A percentile compares a stretch with the other conserved stretches of the same genome.
phyloP scores from a whole-genome alignment of 2,329 filamentous ascomycete genomes.

The Alternaria ventricosa region DNA sequence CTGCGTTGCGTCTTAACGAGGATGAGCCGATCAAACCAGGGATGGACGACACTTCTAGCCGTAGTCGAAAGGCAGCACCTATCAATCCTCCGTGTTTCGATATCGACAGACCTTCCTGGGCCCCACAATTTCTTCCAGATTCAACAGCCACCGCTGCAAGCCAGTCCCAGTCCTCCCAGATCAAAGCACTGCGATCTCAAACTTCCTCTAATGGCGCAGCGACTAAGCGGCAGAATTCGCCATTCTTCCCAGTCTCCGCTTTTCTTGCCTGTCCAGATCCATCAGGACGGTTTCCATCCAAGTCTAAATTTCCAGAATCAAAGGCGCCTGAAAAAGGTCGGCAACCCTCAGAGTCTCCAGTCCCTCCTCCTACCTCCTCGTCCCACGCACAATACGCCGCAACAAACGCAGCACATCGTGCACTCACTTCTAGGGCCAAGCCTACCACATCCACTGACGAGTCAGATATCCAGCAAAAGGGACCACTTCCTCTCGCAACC shows the following conservation, averaged over 20 bases:
- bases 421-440: not conserved
- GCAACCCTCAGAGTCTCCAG: not conserved
- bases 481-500: too few species aligned
- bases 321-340: not conserved
- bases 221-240: not conserved
- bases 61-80: not conserved
- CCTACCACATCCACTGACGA: not conserved
- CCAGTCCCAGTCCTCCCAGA: not conserved
- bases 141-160: not conserved
- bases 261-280: not conserved
- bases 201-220: not conserved
- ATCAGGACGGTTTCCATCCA: not conserved
- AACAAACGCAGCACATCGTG: not conserved
- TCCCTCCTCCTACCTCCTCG: not conserved
- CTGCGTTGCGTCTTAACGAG: constrained; percentile 15
- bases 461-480: not conserved
- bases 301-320: not conserved
- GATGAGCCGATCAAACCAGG: not conserved
- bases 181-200: not conserved
- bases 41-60: not conserved
- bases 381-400: not conserved
- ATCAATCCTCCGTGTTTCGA: constrained; percentile 3
- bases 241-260: not conserved
- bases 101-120: constrained; percentile 28
- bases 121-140: constrained; percentile 28